Evolutionary conservation across 192 early-diverging fungal species (phyloP).

Genomic region (Coemansia sp.): DNA sequence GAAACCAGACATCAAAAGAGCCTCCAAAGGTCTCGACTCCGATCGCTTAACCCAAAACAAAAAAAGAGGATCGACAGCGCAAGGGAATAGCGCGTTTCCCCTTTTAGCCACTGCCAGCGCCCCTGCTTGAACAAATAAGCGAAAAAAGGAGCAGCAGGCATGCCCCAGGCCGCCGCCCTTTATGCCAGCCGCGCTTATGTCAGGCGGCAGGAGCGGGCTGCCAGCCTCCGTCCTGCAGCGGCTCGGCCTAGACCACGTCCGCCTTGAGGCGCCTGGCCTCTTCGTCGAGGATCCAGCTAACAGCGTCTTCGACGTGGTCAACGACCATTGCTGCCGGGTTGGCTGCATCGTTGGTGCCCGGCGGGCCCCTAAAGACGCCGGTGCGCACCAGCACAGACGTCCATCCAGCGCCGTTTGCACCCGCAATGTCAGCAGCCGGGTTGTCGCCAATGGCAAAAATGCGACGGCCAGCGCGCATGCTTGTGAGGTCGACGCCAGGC

Average conservation of each 20-base stretch:
- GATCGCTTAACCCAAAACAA: conserved; percentile 1
- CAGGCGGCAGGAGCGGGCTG: too few species aligned
- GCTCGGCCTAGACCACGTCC: neutral
- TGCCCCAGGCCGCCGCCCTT: neutral
- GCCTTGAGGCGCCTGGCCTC: conserved; percentile 15
- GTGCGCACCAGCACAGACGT: conserved; percentile 71
- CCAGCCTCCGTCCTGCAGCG: neutral
- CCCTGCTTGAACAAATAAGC: too few species aligned
- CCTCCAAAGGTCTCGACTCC: neutral
- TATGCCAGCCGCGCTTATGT: neutral
- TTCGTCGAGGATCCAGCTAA: conserved; percentile 49
- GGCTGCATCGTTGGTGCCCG: conserved; percentile 52
- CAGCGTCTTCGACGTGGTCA: conserved; percentile 69
- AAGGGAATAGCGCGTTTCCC: neutral
- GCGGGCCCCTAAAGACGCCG: conserved; percentile 62
- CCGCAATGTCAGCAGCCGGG: conserved; percentile 72
- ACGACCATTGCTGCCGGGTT: conserved; percentile 63
- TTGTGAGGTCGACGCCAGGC: conserved; percentile 9
- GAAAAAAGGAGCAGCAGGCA: neutral
- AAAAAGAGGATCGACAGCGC: neutral
- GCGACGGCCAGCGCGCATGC: conserved; percentile 14
- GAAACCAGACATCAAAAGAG: neutral
- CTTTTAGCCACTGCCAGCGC: neutral
- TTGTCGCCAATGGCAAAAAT: conserved; percentile 71
- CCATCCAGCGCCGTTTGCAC: conserved; percentile 75